Conservation (phyloP, 164 flowering plant species). For the Taxillus chinensis region DNA sequence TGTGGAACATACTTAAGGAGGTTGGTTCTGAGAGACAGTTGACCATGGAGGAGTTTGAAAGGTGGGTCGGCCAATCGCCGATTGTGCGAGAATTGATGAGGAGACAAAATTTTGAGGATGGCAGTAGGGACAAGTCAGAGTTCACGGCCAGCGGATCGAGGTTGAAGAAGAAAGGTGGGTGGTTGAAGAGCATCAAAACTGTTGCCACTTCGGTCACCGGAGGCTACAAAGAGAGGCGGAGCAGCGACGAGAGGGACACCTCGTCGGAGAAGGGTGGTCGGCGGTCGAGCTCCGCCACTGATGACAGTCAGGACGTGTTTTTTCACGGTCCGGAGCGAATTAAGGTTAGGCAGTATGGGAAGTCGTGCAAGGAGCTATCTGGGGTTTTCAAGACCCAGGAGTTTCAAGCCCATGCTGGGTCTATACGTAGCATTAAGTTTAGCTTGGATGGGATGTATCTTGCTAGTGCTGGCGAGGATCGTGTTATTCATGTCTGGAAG, state of each 20-base stretch:
- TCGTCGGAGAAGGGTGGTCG: conserved; percentile 90
- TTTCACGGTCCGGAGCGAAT: conserved; percentile 84
- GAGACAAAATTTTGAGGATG: conserved; percentile 81
- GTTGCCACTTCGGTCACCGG: conserved; percentile 48
- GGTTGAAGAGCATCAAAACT: conserved; percentile 73
- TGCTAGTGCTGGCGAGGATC: conserved; percentile 98
- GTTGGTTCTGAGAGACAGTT: conserved; percentile 83
- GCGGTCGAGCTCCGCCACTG: conserved; percentile 94
- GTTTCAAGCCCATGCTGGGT: conserved; percentile 90
- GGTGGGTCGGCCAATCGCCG: conserved; percentile 88
- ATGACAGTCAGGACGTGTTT: conserved; percentile 83
- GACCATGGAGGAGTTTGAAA: conserved; percentile 94
- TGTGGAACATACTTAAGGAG: conserved; percentile 78
- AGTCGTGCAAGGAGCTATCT: conserved; percentile 68
- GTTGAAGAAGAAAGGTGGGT: conserved; percentile 68
- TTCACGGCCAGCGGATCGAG: conserved; percentile 26
- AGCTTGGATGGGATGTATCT: conserved; percentile 85
- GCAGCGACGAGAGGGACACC: conserved; percentile 91
- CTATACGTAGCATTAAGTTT: conserved; percentile 91
- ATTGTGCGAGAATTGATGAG: conserved; percentile 94
- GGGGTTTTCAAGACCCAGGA: conserved; percentile 78
- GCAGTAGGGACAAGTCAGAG: conserved; percentile 26
- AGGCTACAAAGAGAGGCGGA: conserved; percentile 65
- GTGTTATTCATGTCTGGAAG: conserved; percentile 93
- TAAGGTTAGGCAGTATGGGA: conserved; percentile 79